Base-by-base conservation (phyloP, 2,329 filamentous ascomycete species). In the Scytalidium lignicola region DNA sequence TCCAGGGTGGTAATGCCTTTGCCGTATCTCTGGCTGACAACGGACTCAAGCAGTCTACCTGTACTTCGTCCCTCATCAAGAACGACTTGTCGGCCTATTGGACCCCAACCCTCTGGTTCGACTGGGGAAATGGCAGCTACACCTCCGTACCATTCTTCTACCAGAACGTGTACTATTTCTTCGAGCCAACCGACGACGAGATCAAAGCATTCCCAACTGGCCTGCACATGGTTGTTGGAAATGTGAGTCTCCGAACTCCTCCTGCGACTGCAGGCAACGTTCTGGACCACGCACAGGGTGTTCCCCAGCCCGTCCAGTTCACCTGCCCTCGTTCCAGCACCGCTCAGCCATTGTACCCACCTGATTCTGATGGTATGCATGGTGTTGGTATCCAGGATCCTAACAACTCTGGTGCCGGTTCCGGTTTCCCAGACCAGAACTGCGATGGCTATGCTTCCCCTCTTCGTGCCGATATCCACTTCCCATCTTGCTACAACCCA, bases 11-110 rank as follows among this genome's bases (percentile, higher is more conserved):
- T 49, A 65, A 58, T 41, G 50, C 50, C 19, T 65, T 64, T 44
- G 61, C 79, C 78, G 41, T 80, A 55, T 74, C 67, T 47, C 82
- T 85, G 62, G 80, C 75, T 40, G 86, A 82, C 58, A 72, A 79
- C 49, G 72, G 78, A 42, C 74, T 87, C 21, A 53, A 72, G 51
- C 64, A 74, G 48, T 88, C 78, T 23, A 73, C 81, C 52, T 96
- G 90, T 70, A 93, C 89, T 1, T 91, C 88, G 10, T 95, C 90
- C 65, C 80, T 78, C 49, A 86, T 95, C 40, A 82, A 74, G 32
- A 76, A 92, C 69, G 90, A 96, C 70, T 86, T 83, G 70, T 95
- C 89, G n/a, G 83, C 82, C 26, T 96, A 96, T 72, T 96, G 90
- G 88, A 81, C 83, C 46, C 90, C 90, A 1, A 70, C 79, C 2